Percentiles rank a stretch among this genome's conserved stretches.
phyloP scores from a whole-genome alignment of 352 stramenopile genomes.

The Pythium periplocum region DNA sequence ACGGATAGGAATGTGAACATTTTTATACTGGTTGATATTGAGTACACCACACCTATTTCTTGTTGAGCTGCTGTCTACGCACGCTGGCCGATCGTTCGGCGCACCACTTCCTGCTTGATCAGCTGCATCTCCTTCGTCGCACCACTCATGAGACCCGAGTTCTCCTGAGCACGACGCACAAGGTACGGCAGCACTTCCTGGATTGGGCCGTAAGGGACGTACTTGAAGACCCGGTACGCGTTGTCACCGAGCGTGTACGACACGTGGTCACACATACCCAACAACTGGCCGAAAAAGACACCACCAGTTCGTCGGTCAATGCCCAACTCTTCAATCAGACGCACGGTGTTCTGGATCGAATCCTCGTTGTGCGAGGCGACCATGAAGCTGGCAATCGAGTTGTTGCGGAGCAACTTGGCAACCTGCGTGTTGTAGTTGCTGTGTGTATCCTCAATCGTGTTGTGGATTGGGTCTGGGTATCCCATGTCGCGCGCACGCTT shows the following conservation, averaged over 20 bases:
- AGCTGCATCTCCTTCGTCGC: conserved; percentile 71
- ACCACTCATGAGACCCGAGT: conserved; percentile 89
- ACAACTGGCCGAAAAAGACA: conserved; percentile 97
- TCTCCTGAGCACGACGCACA: conserved; percentile 95
- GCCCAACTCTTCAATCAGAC: conserved; percentile 86
- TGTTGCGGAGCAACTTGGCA: conserved; percentile 85
- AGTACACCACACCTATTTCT: no score
- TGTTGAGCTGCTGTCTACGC: conserved; percentile 4
- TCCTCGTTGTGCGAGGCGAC: conserved; percentile 97
- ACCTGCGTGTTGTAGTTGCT: conserved; percentile 91
- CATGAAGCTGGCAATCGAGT: conserved; percentile 93
- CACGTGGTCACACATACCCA: conserved; percentile 97
- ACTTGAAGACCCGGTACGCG: conserved; percentile 96
- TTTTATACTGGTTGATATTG: conserved; percentile 3
- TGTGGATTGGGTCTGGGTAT: conserved; percentile 90
- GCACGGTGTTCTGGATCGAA: conserved; percentile 91
- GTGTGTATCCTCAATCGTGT: conserved; percentile 93
- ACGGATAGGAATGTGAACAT: conserved; percentile 7
- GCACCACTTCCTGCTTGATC: conserved; percentile 62
- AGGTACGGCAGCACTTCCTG: conserved; percentile 97
- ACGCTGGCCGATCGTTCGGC: conserved; percentile 25
- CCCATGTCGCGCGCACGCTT: conserved; percentile 82
- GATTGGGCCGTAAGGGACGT: conserved; percentile 96
- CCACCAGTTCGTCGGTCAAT: conserved; percentile 70
- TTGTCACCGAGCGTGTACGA: conserved; percentile 92